These are phyloP conservation scores for Shiraia sp. DNA, from an alignment of 2,329 filamentous ascomycete species.

Conservation along the genomic window DNA sequence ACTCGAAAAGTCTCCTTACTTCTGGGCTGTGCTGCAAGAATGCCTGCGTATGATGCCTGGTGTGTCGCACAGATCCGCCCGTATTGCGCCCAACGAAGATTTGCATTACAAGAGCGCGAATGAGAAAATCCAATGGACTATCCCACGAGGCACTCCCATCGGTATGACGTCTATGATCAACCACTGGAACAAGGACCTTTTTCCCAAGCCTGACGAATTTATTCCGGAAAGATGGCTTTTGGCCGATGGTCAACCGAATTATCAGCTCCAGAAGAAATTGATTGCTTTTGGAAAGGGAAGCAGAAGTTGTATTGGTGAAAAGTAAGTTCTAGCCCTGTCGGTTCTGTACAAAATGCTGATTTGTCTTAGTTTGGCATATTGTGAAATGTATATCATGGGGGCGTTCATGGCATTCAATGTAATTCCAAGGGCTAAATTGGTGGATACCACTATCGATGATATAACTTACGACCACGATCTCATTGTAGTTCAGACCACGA, in stretches of 20 bases:
- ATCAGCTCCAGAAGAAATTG: slow-evolving; percentile 25
- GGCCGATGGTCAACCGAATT: slow-evolving; percentile 19
- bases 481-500: slow-evolving; percentile 30
- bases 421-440: slow-evolving; percentile 25
- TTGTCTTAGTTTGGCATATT: slow-evolving; percentile 23
- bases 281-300: slow-evolving; percentile 34
- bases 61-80: slow-evolving; percentile 24
- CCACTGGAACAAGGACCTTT: slow-evolving; percentile 40
- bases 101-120: slow-evolving; percentile 23
- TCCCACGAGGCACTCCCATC: slow-evolving; percentile 31
- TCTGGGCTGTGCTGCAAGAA: slow-evolving; percentile 40
- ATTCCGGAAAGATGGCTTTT: slow-evolving; percentile 41
- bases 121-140: slow-evolving; percentile 23
- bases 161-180: slow-evolving; percentile 36
- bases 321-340: slow-evolving; percentile 17
- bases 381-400: slow-evolving; percentile 29
- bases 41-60: slow-evolving; percentile 42
- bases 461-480: slow-evolving; percentile 30
- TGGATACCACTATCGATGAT: slow-evolving; percentile 28
- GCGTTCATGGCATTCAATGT: slow-evolving; percentile 24
- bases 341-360: no score
- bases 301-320: slow-evolving; percentile 35
- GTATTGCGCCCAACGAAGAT: slow-evolving; percentile 25
- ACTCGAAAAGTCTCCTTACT: slow-evolving; percentile 36
- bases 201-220: slow-evolving; percentile 34